Evolutionary conservation across 352 stramenopile genomes (phyloP).

Genomic region (Globisporangium uncinulatum): DNA sequence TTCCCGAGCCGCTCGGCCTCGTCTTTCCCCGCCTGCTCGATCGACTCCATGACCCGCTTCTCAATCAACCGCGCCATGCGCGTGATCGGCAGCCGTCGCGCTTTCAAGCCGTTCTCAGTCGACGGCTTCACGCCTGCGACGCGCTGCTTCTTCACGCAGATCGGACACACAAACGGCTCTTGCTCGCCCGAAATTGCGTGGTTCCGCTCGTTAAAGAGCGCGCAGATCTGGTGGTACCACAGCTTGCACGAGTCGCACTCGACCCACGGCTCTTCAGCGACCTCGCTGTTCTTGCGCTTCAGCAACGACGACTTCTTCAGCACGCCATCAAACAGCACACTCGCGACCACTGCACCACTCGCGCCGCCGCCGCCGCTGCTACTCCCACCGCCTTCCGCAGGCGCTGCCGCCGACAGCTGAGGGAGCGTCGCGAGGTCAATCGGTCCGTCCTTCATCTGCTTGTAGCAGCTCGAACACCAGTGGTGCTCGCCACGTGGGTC

Average conservation of each 20-base stretch:
- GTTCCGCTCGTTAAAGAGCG: slow-evolving; percentile 98
- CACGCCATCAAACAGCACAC: slow-evolving; percentile 51
- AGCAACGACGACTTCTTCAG: slow-evolving; percentile 92
- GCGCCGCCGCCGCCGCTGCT: slow-evolving; percentile 5
- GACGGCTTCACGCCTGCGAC: slow-evolving; percentile 65
- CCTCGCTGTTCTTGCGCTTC: slow-evolving; percentile 98
- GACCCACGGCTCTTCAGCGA: slow-evolving; percentile 97
- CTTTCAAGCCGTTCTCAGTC: slow-evolving; percentile 78
- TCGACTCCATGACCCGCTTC: slow-evolving; percentile 64
- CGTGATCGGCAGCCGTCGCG: slow-evolving; percentile 70
- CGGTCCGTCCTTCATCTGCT: slow-evolving; percentile 87
- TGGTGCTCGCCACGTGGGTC: slow-evolving; percentile 79
- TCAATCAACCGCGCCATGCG: slow-evolving; percentile 84
- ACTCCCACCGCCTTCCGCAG: slow-evolving; percentile 25
- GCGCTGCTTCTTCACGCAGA: slow-evolving; percentile 84
- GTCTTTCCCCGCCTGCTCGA: slow-evolving; percentile 71
- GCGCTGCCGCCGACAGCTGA: slow-evolving; percentile 59
- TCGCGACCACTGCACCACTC: slow-evolving; percentile 15
- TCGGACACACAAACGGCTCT: slow-evolving; percentile 82
- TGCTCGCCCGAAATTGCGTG: slow-evolving; percentile 91
- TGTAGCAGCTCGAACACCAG: slow-evolving; percentile 87
- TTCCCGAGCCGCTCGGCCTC: slow-evolving; percentile 75
- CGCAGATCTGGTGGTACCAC: slow-evolving; percentile 99
- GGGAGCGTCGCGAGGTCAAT: slow-evolving; percentile 89
- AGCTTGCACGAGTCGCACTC: slow-evolving; percentile 97